phyloP scores from a whole-genome alignment of 73 alveolate species.

The Tetrahymena borealis region DNA sequence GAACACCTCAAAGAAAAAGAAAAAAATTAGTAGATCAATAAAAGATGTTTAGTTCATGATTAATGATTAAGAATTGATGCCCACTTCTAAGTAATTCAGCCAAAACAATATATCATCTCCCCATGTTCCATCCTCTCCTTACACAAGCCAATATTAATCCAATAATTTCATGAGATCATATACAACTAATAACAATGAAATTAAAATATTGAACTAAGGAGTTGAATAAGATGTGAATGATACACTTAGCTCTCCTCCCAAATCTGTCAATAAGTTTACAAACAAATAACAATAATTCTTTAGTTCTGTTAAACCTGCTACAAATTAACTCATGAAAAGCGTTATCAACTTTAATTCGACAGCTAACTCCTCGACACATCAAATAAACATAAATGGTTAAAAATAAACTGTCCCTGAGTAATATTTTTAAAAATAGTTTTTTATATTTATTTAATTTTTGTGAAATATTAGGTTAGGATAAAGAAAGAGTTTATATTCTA shows the following conservation, averaged over 20 bases:
- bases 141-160: not conserved
- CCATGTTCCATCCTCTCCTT: not conserved
- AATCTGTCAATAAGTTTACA: not conserved
- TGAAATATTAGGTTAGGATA: not conserved
- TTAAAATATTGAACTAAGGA: not conserved
- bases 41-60: not conserved
- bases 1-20: not conserved
- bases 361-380: not conserved
- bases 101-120: not conserved
- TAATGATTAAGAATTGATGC: not conserved
- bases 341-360: not conserved
- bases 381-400: not conserved
- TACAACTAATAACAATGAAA: not conserved
- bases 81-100: not conserved
- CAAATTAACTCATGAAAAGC: not conserved
- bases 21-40: not conserved
- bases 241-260: not conserved
- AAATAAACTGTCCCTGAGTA: not conserved
- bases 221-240: not conserved
- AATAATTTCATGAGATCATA: not conserved
- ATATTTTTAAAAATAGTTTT: not conserved
- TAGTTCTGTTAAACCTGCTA: not conserved
- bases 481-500: not conserved
- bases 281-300: not conserved
- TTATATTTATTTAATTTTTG: not conserved